phyloP scores from a whole-genome alignment of 2,329 filamentous ascomycete genomes.

The Aciculosporium take region DNA sequence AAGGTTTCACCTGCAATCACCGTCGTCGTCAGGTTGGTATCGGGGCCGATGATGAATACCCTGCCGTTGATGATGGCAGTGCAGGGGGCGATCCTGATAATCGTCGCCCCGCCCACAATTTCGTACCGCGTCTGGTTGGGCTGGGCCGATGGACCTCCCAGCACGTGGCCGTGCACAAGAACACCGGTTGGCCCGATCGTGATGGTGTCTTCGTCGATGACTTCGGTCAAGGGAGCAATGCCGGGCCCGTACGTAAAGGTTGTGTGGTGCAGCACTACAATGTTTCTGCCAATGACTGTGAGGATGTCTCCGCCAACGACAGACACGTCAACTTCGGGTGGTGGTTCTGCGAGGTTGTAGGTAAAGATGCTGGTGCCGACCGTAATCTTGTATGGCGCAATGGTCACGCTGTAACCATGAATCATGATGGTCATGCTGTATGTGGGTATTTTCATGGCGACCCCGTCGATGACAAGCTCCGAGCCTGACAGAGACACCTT shows the following conservation, averaged over 20 bases:
- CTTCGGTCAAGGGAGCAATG: constrained; percentile 19
- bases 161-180: constrained; percentile 23
- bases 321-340: constrained; percentile 26
- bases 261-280: constrained; percentile 26
- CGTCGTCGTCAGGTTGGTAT: constrained; percentile 27
- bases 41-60: constrained; percentile 37
- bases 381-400: constrained; percentile 21
- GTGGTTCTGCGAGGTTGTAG: constrained; percentile 17
- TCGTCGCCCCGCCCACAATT: constrained; percentile 37
- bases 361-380: constrained; percentile 24
- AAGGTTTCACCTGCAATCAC: constrained; percentile 36
- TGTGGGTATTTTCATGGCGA: constrained; percentile 26
- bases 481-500: constrained; percentile 27
- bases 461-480: constrained; percentile 27
- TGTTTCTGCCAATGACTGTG: constrained; percentile 26
- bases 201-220: constrained; percentile 37
- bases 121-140: constrained; percentile 26
- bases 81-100: constrained; percentile 34
- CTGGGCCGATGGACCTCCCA: constrained; percentile 27
- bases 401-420: constrained; percentile 18
- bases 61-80: constrained; percentile 33
- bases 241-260: constrained; percentile 31
- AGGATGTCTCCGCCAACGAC: constrained; percentile 34
- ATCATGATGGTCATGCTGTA: constrained; percentile 21
- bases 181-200: constrained; percentile 33